Conservation (phyloP, 257 asterid genomes). For the Petunia secreta region DNA sequence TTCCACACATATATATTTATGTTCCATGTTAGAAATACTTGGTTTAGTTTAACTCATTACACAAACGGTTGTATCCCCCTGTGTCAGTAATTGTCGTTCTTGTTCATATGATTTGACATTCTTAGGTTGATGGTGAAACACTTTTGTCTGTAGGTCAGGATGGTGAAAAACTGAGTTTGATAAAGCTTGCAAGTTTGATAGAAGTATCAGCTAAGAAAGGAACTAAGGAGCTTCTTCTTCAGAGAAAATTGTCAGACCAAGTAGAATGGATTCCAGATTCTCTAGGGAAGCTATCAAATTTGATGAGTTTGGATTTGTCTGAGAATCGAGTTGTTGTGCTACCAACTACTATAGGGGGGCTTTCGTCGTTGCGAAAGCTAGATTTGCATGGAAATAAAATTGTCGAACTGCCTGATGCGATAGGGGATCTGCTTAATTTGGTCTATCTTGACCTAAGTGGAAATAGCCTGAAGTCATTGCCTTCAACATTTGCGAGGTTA, state of each 20-base stretch:
- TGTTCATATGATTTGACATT: neutral
- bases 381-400: slow-evolving; percentile 58
- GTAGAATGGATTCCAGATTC: slow-evolving; percentile 77
- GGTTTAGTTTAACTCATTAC: too few species aligned
- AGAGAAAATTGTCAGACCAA: slow-evolving; percentile 68
- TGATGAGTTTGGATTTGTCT: slow-evolving; percentile 27
- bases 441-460: slow-evolving; percentile 70
- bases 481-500: slow-evolving; percentile 56
- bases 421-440: slow-evolving; percentile 79
- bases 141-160: slow-evolving; percentile 63
- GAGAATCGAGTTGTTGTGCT: slow-evolving; percentile 26
- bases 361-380: slow-evolving; percentile 26
- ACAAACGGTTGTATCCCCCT: too few species aligned
- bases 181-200: slow-evolving; percentile 80
- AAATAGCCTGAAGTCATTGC: slow-evolving; percentile 67
- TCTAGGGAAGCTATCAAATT: slow-evolving; percentile 31
- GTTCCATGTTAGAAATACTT: too few species aligned
- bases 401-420: slow-evolving; percentile 62
- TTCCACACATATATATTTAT: too few species aligned
- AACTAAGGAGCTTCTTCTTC: slow-evolving; percentile 61
- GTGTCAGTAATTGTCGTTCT: neutral
- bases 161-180: slow-evolving; percentile 73
- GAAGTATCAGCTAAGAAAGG: slow-evolving; percentile 86
- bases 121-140: neutral
- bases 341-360: slow-evolving; percentile 25